Evolutionary conservation across 306 rosid genomes (phyloP).

Genomic region (Benincasa hispida): DNA sequence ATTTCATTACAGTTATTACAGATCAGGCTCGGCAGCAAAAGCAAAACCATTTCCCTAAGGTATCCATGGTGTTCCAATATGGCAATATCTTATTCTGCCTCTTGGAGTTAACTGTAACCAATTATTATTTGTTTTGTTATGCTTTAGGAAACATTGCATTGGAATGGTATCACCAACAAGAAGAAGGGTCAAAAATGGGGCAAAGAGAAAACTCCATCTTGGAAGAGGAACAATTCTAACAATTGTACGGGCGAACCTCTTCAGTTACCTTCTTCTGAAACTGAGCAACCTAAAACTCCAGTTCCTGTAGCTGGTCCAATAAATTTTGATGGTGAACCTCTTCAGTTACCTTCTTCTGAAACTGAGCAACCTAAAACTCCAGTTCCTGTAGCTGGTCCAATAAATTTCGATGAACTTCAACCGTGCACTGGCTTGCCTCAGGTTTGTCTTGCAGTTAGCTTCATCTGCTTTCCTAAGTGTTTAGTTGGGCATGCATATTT

Average conservation of each 20-base stretch:
- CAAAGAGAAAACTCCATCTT: slow-evolving; percentile 39
- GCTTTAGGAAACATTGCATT: slow-evolving; percentile 56
- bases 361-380: slow-evolving; percentile 11
- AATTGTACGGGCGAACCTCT: slow-evolving; percentile 23
- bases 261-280: slow-evolving; percentile 19
- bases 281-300: slow-evolving; percentile 10
- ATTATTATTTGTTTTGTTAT: slow-evolving; percentile 16
- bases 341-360: slow-evolving; percentile 21
- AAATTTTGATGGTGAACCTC: slow-evolving; percentile 42
- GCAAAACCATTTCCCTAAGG: slow-evolving; percentile 36
- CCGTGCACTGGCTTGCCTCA: slow-evolving; percentile 49
- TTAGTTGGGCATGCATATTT: neutral
- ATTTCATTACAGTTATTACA: slow-evolving; percentile 26
- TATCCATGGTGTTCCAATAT: slow-evolving; percentile 6
- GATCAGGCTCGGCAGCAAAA: slow-evolving; percentile 33
- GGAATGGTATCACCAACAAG: slow-evolving; percentile 93
- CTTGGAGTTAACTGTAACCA: slow-evolving; percentile 1
- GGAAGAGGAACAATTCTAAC: slow-evolving; percentile 25
- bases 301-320: slow-evolving; percentile 16
- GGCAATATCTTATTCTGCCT: neutral
- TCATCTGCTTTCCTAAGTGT: slow-evolving; percentile 6
- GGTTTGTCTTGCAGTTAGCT: slow-evolving; percentile 30
- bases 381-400: slow-evolving; percentile 12
- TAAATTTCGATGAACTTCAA: slow-evolving; percentile 54
- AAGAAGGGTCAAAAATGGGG: slow-evolving; percentile 96